Base-by-base conservation (phyloP, 768 basidiomycete genomes). In the Tulasnella sp. region DNA sequence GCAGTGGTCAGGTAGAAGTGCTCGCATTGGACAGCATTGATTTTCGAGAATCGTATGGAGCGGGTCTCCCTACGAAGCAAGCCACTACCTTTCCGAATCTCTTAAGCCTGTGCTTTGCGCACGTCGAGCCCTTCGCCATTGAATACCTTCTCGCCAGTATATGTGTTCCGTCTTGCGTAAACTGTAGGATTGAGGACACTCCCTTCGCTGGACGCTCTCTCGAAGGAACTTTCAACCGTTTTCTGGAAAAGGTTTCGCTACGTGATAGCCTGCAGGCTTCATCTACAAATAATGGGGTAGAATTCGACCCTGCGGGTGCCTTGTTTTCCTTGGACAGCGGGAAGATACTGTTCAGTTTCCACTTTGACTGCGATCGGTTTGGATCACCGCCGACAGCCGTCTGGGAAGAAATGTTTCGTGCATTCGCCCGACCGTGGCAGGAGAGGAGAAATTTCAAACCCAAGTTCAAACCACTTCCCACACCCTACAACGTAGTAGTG, bases 1-100 rank as follows among this genome's bases (percentile, higher is more conserved):
- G 64, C 9, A 69, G 64, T 69, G 34, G 6, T 16, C 64, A 34
- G 8, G 64, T 69, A 16, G 64, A 69, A 34, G 28, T 16, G 8
- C 5, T 69, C 12, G 12, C 34, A 4, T 69, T 69, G 34, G 64
- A 69, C 31, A 69, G 64, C 34, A 69, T 69, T 31, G 64, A 69
- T 37, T 69, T 69, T 28, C 64, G 64, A 37, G 64, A 69, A 37
- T 69, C 64, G 28, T 69, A 69, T 22, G 64, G 64, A 34, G 64
- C 34, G 34, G 24, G 34, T 20, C 31, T 14, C 6, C 31, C 34
- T 16, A 11, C 31, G 16, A 69, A 37, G 3, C 24, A 69, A 69
- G 28, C 64, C 34, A 69, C 34, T 69, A 69, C 64, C 16, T 28
- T 69, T 16, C 64, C 64, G 6, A 69, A 69, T 69, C 64, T 69